A percentile compares a stretch with the other conserved stretches of the same genome.
Conservation (phyloP, 2,329 filamentous ascomycete species). For the Calonectria crousiana region DNA sequence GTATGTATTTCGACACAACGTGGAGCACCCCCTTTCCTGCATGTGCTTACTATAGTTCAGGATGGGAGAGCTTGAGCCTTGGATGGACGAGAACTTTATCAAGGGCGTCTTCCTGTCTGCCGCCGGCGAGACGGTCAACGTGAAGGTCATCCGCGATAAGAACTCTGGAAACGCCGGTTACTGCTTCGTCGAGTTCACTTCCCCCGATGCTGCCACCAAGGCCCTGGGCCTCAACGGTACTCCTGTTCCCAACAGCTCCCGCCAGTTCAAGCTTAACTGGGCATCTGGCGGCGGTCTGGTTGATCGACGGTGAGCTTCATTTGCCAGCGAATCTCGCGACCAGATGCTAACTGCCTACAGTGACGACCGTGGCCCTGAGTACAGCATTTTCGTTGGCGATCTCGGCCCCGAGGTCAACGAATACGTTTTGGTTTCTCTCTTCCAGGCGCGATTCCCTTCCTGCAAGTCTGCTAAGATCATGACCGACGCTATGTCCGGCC, state of each 20-base stretch:
- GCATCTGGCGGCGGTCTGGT: slow-evolving; percentile 95
- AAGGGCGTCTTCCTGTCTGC: slow-evolving; percentile 91
- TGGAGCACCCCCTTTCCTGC: background rate
- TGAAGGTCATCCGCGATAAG: slow-evolving; percentile 99
- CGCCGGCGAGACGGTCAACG: slow-evolving; percentile 94
- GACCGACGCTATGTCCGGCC: slow-evolving; percentile 97
- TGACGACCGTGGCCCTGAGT: slow-evolving; percentile 96
- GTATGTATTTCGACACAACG: slow-evolving; percentile 49
- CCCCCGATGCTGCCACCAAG: slow-evolving; percentile 87
- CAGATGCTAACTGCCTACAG: slow-evolving; percentile 56
- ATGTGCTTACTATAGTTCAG: slow-evolving; percentile 58
- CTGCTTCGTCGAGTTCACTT: slow-evolving; percentile 95
- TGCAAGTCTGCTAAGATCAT: slow-evolving; percentile 99
- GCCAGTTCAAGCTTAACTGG: slow-evolving; percentile 99
- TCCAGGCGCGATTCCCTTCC: slow-evolving; percentile 94
- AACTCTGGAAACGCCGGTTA: slow-evolving; percentile 99
- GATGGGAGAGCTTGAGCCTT: slow-evolving; percentile 99
- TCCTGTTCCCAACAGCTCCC: slow-evolving; percentile 91
- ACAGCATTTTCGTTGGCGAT: slow-evolving; percentile 97
- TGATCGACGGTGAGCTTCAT: slow-evolving; percentile 80
- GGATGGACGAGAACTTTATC: slow-evolving; percentile 99
- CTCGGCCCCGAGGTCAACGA: slow-evolving; percentile 98
- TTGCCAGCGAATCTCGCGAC: background rate
- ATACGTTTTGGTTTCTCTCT: slow-evolving; percentile 95
- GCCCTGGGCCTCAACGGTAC: slow-evolving; percentile 91